Percentiles rank a stretch among this genome's conserved stretches.
These are phyloP conservation scores for Hyaloscypha finlandica DNA, from an alignment of 495 filamentous ascomycete genomes.

Conservation along the genomic window DNA sequence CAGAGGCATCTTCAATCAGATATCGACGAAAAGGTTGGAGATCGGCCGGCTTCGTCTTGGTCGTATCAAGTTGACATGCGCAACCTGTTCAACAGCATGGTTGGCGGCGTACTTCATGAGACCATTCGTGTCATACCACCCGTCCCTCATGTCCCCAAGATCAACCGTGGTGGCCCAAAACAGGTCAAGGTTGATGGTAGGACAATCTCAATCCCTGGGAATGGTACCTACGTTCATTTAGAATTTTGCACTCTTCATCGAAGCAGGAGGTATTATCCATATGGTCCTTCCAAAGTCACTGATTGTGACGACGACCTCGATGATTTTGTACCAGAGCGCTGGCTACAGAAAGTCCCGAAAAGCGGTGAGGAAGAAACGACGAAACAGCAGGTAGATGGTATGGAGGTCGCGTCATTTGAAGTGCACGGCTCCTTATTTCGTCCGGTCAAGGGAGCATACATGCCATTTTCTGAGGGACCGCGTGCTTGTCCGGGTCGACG, in stretches of 20 bases:
- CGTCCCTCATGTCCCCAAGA: neutral
- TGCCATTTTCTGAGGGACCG: neutral
- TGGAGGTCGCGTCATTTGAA: neutral
- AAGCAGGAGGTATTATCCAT: neutral
- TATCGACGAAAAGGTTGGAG: neutral
- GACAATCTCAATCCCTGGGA: neutral
- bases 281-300: neutral
- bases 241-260: neutral
- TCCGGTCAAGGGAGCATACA: neutral
- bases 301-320: neutral
- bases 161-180: neutral
- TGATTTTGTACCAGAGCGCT: neutral
- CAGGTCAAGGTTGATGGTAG: neutral
- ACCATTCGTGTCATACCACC: neutral
- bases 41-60: neutral
- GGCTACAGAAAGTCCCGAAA: neutral
- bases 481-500: neutral
- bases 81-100: neutral
- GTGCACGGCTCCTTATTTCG: neutral
- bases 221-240: neutral
- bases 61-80: constrained; percentile 1
- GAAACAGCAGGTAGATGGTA: neutral
- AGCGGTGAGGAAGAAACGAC: neutral
- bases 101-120: neutral
- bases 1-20: neutral